Evolutionary conservation across 768 basidiomycete genomes (phyloP), one percentile per base, ranked within the genome.

Genomic region (Cystobasidium ongulense): DNA sequence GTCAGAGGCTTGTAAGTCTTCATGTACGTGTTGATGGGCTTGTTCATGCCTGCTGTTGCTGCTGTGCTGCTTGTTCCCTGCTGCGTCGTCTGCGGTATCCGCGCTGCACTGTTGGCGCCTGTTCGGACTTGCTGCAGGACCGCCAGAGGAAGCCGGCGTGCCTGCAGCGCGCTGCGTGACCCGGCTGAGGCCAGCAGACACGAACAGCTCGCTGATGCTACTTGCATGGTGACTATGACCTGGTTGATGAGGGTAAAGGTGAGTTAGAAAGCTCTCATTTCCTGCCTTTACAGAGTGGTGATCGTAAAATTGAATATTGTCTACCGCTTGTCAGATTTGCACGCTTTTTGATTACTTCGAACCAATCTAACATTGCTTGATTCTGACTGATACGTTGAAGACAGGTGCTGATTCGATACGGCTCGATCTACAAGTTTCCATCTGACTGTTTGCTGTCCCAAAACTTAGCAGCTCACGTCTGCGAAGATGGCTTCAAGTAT

Each of bases 1-100:
- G 90, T 87, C 71, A 92, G 84, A 77, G 92, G 92, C 79, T 93
- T 92, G 83, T 90, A 94, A 25, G 88, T 91, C 82, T 93, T 93
- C 85, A 88, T 92, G 68, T 88, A 39, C n/a, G 76, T 46, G 53
- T 36, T 54, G 21, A 43, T 46, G 25, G 63, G 65, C 46, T n/a
- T 27, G 46, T 50, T 50, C 23, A 29, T 4, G 15, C 17, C 25
- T 33, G 23, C 7, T 18, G 41, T 52, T n/a, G 65, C 65, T 25
- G 27, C 25, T 8, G 39, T 67, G 38, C 63, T 64, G 33, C 63
- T 41, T 39, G 63, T 64, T 27, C 63, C 41, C 25, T 8, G 36
- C 36, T 41, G 27, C 36, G 41, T 23, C 8, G 29, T 67, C 39
- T 39, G 65, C 11, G 68, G 68, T 54, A 54, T 59, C 2, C 68